Conservation (phyloP, 108 stramenopile genomes). For the Conticribra guillardii region DNA sequence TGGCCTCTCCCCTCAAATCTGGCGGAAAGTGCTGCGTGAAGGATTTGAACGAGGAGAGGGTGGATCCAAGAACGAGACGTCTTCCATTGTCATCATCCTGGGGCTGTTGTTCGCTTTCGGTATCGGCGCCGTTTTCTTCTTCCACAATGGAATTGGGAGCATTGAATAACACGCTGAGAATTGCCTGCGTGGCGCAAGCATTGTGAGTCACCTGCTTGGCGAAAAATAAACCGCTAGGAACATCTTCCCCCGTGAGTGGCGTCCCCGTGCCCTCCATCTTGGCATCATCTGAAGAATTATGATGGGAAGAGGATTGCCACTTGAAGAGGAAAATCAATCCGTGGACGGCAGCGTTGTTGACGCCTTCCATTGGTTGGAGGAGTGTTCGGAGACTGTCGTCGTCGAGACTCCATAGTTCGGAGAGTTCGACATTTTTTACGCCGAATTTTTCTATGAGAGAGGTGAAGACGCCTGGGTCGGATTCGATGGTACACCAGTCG, state of each 20-base stretch:
- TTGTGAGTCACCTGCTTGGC: slow-evolving; percentile 90
- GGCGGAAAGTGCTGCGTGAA: slow-evolving; percentile 87
- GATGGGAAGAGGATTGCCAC: slow-evolving; percentile 67
- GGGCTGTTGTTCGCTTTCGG: slow-evolving; percentile 6
- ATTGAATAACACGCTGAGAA: slow-evolving; percentile 83
- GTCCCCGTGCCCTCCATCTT: slow-evolving; percentile 14
- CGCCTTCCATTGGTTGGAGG: slow-evolving; percentile 30
- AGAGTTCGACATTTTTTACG: slow-evolving; percentile 73
- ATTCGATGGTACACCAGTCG: slow-evolving; percentile 83
- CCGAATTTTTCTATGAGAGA: slow-evolving; percentile 89
- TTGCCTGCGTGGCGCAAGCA: slow-evolving; percentile 95
- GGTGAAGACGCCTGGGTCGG: slow-evolving; percentile 92
- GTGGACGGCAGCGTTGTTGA: slow-evolving; percentile 59
- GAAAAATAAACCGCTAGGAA: slow-evolving; percentile 80
- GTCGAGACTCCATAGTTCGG: slow-evolving; percentile 85
- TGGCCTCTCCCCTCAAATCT: slow-evolving; percentile 87
- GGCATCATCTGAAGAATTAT: not conserved
- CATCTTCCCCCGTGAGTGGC: slow-evolving; percentile 52
- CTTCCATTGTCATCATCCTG: slow-evolving; percentile 24
- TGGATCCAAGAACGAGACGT: slow-evolving; percentile 70
- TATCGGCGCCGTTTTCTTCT: not conserved
- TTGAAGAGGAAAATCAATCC: slow-evolving; percentile 95
- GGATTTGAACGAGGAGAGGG: slow-evolving; percentile 75
- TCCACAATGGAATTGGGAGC: slow-evolving; percentile 31
- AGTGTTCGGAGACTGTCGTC: slow-evolving; percentile 60